Evolutionary conservation across 192 early-diverging fungal genomes (phyloP), one percentile per base, ranked within the genome.

Genomic region (Gigaspora rosea): DNA sequence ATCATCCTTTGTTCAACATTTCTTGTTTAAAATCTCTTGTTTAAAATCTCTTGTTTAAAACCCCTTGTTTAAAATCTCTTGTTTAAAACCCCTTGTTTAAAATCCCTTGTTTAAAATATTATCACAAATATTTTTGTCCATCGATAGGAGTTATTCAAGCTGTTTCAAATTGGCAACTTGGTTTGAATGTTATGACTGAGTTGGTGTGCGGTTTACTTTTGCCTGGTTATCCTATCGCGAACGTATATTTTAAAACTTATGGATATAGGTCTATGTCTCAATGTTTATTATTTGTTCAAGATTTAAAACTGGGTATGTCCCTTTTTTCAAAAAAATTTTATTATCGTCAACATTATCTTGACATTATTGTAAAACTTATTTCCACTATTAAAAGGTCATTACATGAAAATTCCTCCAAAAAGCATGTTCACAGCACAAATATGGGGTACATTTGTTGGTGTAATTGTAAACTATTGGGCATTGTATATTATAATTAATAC

Each of bases 371-470:
- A 50, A 50, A 49, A 2, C 9, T 27, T 71, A 36, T 41, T 36
- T 56, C 32, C 16, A 33, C 35, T 47, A 32, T 18, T 36, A 8
- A 58, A n/a, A 72, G 70, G 70, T 32, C 35, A 47, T 47, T 92
- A 91, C 83, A 86, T 90, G 82, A 92, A 93, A 81, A 87, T 92
- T 33, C 86, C 90, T 3, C 93, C 93, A 33, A 80, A 84, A 36
- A 71, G 79, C 33, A 85, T 94, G 81, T 91, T 93, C 77, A 67
- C 84, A n/a, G 78, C 84, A 18, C 92, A 93, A 76, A 67, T 89
- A 32, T 27, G 80, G 12, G 88, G 90, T 22, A 92, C 91, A 3
- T 13, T 86, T 3, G 33, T 88, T 15, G 79, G 81, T 16, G 66
- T 71, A 8, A 62, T 80, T 15, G 71, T 88, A 48, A 85, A 83